These are phyloP conservation scores for Fusarium subglutinans DNA, from an alignment of 2,329 filamentous ascomycete species.

Conservation along the genomic window DNA sequence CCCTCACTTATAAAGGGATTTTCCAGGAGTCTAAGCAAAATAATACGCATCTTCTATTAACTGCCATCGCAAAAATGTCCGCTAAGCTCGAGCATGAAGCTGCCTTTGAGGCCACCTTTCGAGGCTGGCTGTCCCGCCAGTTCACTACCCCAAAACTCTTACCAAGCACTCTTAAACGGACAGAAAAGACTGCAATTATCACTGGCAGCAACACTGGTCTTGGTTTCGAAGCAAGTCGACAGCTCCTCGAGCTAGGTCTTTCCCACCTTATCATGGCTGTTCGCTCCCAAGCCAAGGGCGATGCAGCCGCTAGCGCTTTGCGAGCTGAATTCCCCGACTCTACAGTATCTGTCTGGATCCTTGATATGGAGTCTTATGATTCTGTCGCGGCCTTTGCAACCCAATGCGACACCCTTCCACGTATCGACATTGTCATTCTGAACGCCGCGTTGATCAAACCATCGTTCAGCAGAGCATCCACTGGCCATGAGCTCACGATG, in stretches of 20 bases:
- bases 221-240: neutral
- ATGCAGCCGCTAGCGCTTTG: neutral
- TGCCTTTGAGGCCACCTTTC: neutral
- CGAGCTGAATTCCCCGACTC: neutral
- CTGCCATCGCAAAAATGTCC: neutral
- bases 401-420: neutral
- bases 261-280: neutral
- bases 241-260: neutral
- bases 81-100: neutral
- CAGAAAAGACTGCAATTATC: neutral
- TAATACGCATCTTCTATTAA: rapidly evolving
- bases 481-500: neutral
- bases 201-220: neutral
- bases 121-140: neutral
- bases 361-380: neutral
- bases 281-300: neutral
- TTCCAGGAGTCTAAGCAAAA: rapidly evolving
- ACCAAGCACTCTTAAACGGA: neutral
- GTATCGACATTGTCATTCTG: neutral
- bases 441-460: neutral
- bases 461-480: neutral
- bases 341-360: neutral
- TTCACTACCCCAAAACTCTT: neutral
- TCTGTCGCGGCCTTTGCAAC: neutral
- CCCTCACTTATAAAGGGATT: neutral